These are phyloP conservation scores for Alternaria infectoria DNA, from an alignment of 2,329 filamentous ascomycete species.

Conservation along the genomic window DNA sequence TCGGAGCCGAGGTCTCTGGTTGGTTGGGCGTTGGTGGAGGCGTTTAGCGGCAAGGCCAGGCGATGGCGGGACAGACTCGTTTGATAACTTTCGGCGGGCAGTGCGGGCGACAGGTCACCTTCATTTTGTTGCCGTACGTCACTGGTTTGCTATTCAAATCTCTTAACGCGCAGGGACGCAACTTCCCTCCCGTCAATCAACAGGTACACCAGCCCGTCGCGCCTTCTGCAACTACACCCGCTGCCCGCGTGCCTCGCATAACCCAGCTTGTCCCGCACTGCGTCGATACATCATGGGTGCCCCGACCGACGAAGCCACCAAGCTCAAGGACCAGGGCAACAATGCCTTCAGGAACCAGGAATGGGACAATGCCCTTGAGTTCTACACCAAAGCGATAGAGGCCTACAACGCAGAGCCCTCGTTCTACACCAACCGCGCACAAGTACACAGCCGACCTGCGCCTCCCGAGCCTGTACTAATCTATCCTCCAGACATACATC, in stretches of 20 bases:
- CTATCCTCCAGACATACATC: slow-evolving; percentile 75
- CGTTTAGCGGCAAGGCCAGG: slow-evolving; percentile 32
- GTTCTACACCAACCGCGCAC: slow-evolving; percentile 93
- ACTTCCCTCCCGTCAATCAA: slow-evolving; percentile 5
- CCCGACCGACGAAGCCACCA: slow-evolving; percentile 72
- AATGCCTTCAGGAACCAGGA: slow-evolving; percentile 88
- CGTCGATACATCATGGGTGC: slow-evolving; percentile 40
- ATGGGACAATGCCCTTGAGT: slow-evolving; percentile 80
- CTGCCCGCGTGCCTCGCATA: slow-evolving; percentile 14
- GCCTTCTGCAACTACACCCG: slow-evolving; percentile 21
- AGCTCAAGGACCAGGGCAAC: slow-evolving; percentile 93
- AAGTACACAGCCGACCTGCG: slow-evolving; percentile 64
- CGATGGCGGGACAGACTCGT: slow-evolving; percentile 32
- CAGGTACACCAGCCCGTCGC: slow-evolving; percentile 20
- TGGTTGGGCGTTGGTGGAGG: slow-evolving; percentile 22
- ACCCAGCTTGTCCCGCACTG: slow-evolving; percentile 19
- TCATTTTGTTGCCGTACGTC: slow-evolving; percentile 16
- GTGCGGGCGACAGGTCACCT: slow-evolving; percentile 13
- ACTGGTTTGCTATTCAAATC: slow-evolving; percentile 6
- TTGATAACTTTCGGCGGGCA: slow-evolving; percentile 29
- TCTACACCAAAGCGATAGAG: slow-evolving; percentile 87
- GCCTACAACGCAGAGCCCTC: slow-evolving; percentile 82
- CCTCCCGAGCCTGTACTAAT: slow-evolving; percentile 29
- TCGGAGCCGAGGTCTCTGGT: slow-evolving; percentile 20
- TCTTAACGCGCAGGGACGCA: neutral